These are phyloP conservation scores for Agrostemma githago DNA, from an alignment of 148 eudicot species.

Conservation along the genomic window DNA sequence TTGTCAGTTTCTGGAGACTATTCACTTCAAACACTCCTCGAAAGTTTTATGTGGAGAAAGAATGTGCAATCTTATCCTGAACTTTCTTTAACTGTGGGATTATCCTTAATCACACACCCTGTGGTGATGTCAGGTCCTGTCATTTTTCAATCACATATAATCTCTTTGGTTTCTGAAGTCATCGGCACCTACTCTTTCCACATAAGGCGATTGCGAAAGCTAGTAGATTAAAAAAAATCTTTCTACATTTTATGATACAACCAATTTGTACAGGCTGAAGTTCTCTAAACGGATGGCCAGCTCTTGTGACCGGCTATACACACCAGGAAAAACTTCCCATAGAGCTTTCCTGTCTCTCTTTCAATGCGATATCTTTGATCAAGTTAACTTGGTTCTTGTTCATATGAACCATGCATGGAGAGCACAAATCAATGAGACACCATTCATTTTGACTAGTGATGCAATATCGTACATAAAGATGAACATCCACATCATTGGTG, in stretches of 20 bases:
- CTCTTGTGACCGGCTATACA: neutral
- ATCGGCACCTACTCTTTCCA: conserved; percentile 20
- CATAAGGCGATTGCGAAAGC: conserved; percentile 26
- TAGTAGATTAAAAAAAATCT: conserved; percentile 36
- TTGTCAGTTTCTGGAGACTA: conserved; percentile 39
- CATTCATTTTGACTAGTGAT: conserved; percentile 36
- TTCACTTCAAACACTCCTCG: conserved; percentile 38
- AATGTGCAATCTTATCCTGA: conserved; percentile 34
- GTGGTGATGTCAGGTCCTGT: conserved; percentile 49
- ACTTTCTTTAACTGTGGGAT: conserved; percentile 47
- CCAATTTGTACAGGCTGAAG: conserved; percentile 42
- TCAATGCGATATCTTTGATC: conserved; percentile 32
- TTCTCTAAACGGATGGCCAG: conserved; percentile 34
- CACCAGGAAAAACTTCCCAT: conserved; percentile 18
- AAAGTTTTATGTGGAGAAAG: conserved; percentile 35
- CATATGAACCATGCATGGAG: conserved; percentile 44
- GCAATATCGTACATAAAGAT: conserved; percentile 45
- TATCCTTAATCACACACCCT: conserved; percentile 57
- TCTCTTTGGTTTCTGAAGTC: conserved; percentile 59
- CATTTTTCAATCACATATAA: conserved; percentile 56
- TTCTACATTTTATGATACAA: conserved; percentile 54
- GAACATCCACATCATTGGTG: conserved; percentile 30
- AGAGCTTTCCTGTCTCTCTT: conserved; percentile 41
- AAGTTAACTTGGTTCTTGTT: conserved; percentile 33
- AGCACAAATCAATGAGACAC: conserved; percentile 27